A percentile compares a stretch with the other conserved stretches of the same genome.
Evolutionary conservation across 176 grass and related monocot species (phyloP).

Genomic region (Panicum miliaceum): DNA sequence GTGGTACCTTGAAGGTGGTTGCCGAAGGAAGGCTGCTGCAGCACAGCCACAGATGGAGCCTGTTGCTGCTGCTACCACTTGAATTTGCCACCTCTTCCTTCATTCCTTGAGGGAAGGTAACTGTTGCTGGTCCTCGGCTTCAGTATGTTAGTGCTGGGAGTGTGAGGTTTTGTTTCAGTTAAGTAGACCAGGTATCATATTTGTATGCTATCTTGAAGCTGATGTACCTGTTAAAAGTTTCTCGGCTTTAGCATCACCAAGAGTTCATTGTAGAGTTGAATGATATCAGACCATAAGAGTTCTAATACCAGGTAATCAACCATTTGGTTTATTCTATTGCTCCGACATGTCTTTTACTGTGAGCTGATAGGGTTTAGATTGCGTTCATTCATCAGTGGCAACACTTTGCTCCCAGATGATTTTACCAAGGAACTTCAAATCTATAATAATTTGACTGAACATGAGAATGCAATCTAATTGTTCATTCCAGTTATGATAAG

Average conservation of each 20-base stretch:
- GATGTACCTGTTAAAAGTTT: slow-evolving; percentile 7
- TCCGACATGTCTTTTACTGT: neutral
- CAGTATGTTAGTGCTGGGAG: neutral
- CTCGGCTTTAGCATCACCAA: slow-evolving; percentile 8
- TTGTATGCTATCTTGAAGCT: neutral
- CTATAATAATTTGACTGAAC: neutral
- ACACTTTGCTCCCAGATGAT: neutral
- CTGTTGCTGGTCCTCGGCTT: neutral
- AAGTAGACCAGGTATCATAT: neutral
- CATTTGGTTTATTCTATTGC: neutral
- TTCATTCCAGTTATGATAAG: neutral
- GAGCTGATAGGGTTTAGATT: neutral
- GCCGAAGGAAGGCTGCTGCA: slow-evolving; percentile 37
- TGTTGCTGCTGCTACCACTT: slow-evolving; percentile 15
- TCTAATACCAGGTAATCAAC: slow-evolving; percentile 5
- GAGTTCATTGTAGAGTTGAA: slow-evolving; percentile 45
- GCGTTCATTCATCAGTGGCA: neutral
- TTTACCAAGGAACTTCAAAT: neutral
- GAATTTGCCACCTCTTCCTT: slow-evolving; percentile 9
- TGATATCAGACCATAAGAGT: neutral
- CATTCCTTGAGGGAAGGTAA: slow-evolving; percentile 24
- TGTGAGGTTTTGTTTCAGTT: slow-evolving; percentile 34
- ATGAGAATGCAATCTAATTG: neutral
- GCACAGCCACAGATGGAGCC: slow-evolving; percentile 16
- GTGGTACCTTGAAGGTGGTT: slow-evolving; percentile 51